These are phyloP conservation scores for Meyerozyma elateridarum DNA, from an alignment of 1,139 yeast genomes.

Conservation along the genomic window DNA sequence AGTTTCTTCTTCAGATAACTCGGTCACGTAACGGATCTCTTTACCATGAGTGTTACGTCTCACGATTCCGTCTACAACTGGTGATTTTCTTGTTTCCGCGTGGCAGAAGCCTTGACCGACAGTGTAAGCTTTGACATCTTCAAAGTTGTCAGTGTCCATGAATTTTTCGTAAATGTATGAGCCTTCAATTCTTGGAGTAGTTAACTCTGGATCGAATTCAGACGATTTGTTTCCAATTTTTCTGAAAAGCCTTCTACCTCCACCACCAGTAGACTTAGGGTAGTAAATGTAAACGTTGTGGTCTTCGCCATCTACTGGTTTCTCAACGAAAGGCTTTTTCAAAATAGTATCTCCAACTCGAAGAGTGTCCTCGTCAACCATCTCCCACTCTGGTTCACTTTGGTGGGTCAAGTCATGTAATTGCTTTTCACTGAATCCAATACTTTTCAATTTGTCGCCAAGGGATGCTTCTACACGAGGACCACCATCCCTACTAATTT, in stretches of 20 bases:
- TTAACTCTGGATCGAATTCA: constrained; percentile 83
- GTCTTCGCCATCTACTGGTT: constrained; percentile 98
- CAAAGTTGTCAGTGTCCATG: constrained; percentile 97
- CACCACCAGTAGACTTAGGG: constrained; percentile 87
- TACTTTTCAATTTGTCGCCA: constrained; percentile 37
- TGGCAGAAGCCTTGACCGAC: constrained; percentile 90
- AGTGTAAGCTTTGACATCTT: constrained; percentile 97
- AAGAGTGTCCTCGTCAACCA: constrained; percentile 87
- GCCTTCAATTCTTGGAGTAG: constrained; percentile 79
- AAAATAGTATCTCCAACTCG: constrained; percentile 67
- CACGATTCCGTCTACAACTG: constrained; percentile 98
- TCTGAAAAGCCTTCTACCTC: constrained; percentile 90
- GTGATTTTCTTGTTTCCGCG: constrained; percentile 97
- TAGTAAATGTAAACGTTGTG: constrained; percentile 95
- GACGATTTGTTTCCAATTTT: constrained; percentile 97
- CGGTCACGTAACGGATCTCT: constrained; percentile 87
- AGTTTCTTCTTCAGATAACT: constrained; percentile 68
- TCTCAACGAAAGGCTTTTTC: constrained; percentile 92
- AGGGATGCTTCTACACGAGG: constrained; percentile 71
- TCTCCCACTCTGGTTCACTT: constrained; percentile 78
- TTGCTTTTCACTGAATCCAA: constrained; percentile 38
- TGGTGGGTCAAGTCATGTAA: constrained; percentile 58
- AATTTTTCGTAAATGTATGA: constrained; percentile 90
- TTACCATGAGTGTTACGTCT: constrained; percentile 97
- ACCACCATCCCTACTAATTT: constrained; percentile 94